Conservation (phyloP, 805 yeast species). For the Cyberlindnera saturnus region DNA sequence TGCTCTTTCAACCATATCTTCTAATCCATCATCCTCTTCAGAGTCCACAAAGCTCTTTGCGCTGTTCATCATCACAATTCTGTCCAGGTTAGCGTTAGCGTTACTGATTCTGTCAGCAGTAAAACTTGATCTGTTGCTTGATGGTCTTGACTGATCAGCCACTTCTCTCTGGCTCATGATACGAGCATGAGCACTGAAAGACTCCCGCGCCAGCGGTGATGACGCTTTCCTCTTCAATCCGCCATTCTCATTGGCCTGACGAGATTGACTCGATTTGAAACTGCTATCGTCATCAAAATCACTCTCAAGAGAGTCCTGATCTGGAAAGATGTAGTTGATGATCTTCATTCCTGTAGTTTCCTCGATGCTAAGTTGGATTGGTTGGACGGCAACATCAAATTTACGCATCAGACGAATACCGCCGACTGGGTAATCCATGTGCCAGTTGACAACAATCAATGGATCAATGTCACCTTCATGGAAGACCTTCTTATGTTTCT, state of each 20-base stretch:
- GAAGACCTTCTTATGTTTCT: constrained; percentile 10
- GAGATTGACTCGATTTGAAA: neutral
- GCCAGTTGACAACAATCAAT: constrained; percentile 56
- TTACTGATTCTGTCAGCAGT: neutral
- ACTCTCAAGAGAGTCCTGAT: constrained; percentile 19
- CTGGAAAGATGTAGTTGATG: constrained; percentile 67
- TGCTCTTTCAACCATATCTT: constrained; percentile 72
- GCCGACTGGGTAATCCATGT: constrained; percentile 80
- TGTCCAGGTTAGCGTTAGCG: constrained; percentile 5
- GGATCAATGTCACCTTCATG: constrained; percentile 21
- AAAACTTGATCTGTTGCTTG: constrained; percentile 1
- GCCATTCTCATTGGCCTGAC: neutral
- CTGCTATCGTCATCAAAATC: constrained; percentile 4
- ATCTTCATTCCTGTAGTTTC: constrained; percentile 59
- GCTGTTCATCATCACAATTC: neutral
- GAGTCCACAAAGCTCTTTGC: neutral
- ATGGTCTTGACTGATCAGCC: neutral
- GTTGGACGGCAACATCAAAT: constrained; percentile 55
- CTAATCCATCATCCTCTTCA: constrained; percentile 20
- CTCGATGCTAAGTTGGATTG: constrained; percentile 69
- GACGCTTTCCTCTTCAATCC: neutral
- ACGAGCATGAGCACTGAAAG: neutral
- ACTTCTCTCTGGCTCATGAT: neutral
- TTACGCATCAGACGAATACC: constrained; percentile 78
- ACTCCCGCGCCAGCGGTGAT: neutral